phyloP scores from a whole-genome alignment of 257 asterid genomes.

The Jacaranda copaia region DNA sequence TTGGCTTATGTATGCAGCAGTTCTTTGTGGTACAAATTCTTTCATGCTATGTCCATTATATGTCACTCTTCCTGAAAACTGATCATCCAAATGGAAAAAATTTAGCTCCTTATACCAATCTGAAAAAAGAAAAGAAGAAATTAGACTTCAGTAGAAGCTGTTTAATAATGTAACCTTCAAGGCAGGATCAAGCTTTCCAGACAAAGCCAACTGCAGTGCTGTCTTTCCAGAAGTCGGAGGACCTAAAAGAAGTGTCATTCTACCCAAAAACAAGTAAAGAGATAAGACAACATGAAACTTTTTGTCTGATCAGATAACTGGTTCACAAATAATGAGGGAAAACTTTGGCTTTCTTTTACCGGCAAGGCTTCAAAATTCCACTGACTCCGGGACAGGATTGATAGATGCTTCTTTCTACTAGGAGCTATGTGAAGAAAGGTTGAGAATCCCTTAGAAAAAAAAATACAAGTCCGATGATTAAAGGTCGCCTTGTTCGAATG shows the following conservation, averaged over 20 bases:
- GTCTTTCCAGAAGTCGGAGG: conserved; percentile 23
- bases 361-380: conserved; percentile 1
- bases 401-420: neutral
- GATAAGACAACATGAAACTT: no score
- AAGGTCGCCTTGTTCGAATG: no score
- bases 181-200: conserved; percentile 20
- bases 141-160: no score
- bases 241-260: conserved; percentile 24
- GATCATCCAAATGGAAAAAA: no score
- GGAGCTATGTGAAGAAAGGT: neutral
- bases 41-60: conserved; percentile 33
- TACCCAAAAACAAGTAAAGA: neutral
- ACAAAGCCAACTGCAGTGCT: conserved; percentile 1
- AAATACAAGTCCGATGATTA: no score
- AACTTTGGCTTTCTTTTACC: no score
- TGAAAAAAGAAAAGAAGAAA: no score
- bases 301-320: no score
- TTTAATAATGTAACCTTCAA: neutral
- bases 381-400: neutral
- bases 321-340: no score
- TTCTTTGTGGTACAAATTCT: conserved; percentile 38
- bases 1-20: conserved; percentile 42
- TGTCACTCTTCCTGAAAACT: conserved; percentile 14
- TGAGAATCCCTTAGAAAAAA: neutral
- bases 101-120: neutral